Percentiles rank a stretch among this genome's conserved stretches.
phyloP scores from a whole-genome alignment of 106 monocot genomes.

The Phalaenopsis equestris region DNA sequence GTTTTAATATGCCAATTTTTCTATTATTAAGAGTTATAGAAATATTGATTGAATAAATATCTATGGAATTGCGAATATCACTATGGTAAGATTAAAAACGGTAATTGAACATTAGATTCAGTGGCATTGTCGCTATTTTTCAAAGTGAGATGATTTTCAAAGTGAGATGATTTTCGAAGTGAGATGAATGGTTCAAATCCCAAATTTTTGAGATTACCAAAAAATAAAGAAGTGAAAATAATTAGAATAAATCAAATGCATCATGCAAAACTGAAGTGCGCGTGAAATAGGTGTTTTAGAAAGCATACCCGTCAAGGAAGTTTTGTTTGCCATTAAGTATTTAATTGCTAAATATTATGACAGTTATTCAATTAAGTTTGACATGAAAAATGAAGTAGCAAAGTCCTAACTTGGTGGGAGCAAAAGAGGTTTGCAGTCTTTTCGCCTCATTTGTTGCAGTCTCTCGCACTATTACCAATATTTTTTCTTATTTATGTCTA shows the following conservation, averaged over 20 bases:
- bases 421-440: not conserved
- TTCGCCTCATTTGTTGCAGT: not conserved
- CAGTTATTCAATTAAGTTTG: not conserved
- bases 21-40: not conserved
- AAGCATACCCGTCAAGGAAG: not conserved
- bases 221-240: too few species aligned
- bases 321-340: not conserved
- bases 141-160: not conserved
- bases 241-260: not conserved
- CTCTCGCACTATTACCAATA: not conserved
- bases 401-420: not conserved
- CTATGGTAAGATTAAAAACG: not conserved
- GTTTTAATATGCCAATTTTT: not conserved
- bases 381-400: too few species aligned
- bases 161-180: not conserved
- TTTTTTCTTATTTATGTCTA: slow-evolving; percentile 6
- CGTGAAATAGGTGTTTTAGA: not conserved
- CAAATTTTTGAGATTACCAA: too few species aligned
- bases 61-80: not conserved
- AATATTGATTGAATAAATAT: not conserved
- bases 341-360: not conserved
- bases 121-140: not conserved
- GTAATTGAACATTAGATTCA: not conserved
- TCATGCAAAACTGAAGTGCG: not conserved
- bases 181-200: not conserved